Evolutionary conservation across 2,329 filamentous ascomycete genomes (phyloP), one percentile per base, ranked within the genome.

Genomic region (Trichoderma cornu-damae): DNA sequence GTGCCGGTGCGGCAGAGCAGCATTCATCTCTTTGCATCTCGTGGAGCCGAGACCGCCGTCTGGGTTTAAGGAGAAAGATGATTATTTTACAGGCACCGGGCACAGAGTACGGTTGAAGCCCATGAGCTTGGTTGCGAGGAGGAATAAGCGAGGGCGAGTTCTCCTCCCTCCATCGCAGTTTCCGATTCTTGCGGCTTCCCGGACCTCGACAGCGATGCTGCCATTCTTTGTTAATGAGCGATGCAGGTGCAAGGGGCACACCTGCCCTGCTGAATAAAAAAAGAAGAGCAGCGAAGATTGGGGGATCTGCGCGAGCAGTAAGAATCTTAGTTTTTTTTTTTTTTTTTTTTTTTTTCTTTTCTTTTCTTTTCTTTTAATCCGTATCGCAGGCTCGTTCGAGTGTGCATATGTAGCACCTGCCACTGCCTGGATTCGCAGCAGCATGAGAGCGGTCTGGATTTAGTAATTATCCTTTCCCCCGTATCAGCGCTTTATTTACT

Each of bases 251-350:
- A 47, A 47, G 28, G 26, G 18, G 34, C 9, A 12, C 16, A 22
- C 16, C 16, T 34, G 28, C 44, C 44, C 24, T 20, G 18, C 46
- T 20, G 35, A 26, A 16, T 37, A 18, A 44, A 53, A 30, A 7
- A 30, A 9, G 2, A 30, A 11, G 16, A 28, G 14, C 8, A 30
- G 28, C 28, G 12, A 34, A 12, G 34, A 26, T 44, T 26, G 51
- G 42, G 51, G 40, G 51, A 55, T 55, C 51, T 55, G 42, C 51
- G 38, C 6, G 30, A 30, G 30, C 51, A 20, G 32, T 55, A 35
- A 55, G 51, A 46, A 38, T 35, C 51, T n/a, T 55, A 55, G 38
- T 24, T 52, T 43, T 34, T n/a, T 3, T 30, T 30, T 30, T n/a
- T 24, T 52, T 43, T 34, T n/a, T 3, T 30, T 30, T 30, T 24